Base-by-base conservation (phyloP, 208 protist species). In the Acanthamoeba castellanii region DNA sequence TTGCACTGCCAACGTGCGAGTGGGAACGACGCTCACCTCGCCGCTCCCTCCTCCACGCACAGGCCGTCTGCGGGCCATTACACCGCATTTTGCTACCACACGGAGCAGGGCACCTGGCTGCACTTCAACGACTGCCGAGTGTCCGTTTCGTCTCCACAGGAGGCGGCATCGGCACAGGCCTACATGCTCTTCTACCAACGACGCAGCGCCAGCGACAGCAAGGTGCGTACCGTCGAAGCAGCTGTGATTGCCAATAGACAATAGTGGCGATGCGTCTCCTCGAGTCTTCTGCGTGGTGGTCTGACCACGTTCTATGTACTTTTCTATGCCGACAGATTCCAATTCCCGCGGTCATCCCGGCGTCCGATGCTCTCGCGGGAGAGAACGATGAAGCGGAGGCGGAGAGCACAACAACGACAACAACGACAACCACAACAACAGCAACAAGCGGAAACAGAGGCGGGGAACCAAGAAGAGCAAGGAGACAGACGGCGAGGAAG, bases 141-240 rank as follows among this genome's bases (percentile, higher is more conserved):
- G n/a, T 90, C 84, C 16, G 55, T 90, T 20, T 30, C 84, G 18
- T 90, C 84, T 11, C 55, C 50, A 7, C 55, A 90, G 47, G 84
- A 90, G 52, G 84, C 45, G 20, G 84, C 84, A n/a, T 45, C 55
- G 30, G 50, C 84, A 11, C 84, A 90, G 84, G 84, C 84, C 55
- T 90, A 90, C 59, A 25, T 90, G 50, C 52, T 90, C 30, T 90
- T 90, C 59, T 90, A 90, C 45, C 84, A 90, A 68, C 55, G 50
- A 37, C 59, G 84, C 20, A 61, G 30, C 30, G 84, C 81, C 52
- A 52, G 16, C 3, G 20, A 30, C 81, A 88, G n/a, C 81, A 88
- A 88, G 14, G 25, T 64, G 14, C 70, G 32, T 13, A 25, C 70
- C 34, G 11, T 78, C 70, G 11, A 16, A 78, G 70, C 14, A 20